Evolutionary conservation across 257 asterid species (phyloP).

Genomic region (Asclepias syriaca): DNA sequence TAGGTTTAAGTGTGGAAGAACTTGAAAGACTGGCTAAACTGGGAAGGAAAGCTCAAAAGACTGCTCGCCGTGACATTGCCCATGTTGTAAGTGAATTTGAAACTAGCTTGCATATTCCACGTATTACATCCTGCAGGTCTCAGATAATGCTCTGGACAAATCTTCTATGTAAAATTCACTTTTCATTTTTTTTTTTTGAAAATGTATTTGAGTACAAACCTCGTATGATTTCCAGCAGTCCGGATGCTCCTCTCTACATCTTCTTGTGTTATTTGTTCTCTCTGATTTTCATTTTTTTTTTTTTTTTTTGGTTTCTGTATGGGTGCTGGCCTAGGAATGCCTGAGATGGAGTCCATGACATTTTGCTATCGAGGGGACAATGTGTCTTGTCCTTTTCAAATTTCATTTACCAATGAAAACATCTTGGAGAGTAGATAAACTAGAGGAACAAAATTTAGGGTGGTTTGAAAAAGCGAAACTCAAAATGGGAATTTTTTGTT

Average conservation of each 20-base stretch:
- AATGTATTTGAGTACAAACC: neutral
- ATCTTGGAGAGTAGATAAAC: neutral
- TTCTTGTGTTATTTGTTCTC: neutral
- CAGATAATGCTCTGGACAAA: neutral
- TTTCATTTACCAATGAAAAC: neutral
- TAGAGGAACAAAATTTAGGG: neutral
- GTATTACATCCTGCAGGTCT: neutral
- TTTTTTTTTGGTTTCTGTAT: neutral
- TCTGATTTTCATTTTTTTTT: too few relatives aligned
- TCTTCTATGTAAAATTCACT: neutral
- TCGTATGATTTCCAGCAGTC: neutral
- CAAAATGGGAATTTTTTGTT: too few relatives aligned
- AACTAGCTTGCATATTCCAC: neutral
- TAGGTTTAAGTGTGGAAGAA: slow-evolving; percentile 77
- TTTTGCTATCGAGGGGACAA: neutral
- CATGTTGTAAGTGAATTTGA: slow-evolving; percentile 63
- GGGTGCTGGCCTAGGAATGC: neutral
- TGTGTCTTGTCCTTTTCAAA: neutral
- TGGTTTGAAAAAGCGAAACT: too few relatives aligned
- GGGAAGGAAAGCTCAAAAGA: slow-evolving; percentile 76
- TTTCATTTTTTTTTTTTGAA: neutral
- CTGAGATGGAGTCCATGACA: neutral
- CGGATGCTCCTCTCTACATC: neutral
- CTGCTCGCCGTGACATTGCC: slow-evolving; percentile 90
- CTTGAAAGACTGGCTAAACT: slow-evolving; percentile 70